Evolutionary conservation across 2,329 filamentous ascomycete species (phyloP), one percentile per base, ranked within the genome.

Genomic region (Dactylonectria macrodidyma): DNA sequence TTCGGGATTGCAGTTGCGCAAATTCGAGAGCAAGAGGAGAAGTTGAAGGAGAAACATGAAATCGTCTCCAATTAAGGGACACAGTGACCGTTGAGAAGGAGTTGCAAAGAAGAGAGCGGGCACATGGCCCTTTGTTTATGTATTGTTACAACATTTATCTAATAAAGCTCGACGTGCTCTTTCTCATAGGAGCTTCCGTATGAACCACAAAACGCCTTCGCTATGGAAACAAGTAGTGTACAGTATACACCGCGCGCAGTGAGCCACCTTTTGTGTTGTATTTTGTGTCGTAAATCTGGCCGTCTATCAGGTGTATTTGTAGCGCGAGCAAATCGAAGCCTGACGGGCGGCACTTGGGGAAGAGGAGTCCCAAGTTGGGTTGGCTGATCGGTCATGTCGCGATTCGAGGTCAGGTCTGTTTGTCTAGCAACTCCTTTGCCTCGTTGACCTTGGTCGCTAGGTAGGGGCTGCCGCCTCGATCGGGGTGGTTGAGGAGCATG

Each of bases 381-480:
- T 58, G 41, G 67, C 67, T 64, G 73, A 34, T 56, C 56, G 16
- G 48, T 68, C 44, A 22, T 66, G n/a, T 52, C 16, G 22, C 36
- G 26, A 7, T 14, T n/a, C 30, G 24, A 47, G 26, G 64, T 80
- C 68, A 79, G 26, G 68, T 57, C 22, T 73, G 75, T 60, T 97
- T 98, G 80, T 99, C 96, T 73, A 99, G 81, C 71, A 98, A 90
- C 81, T 98, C 95, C 83, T 99, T 99, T 46, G 96, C 96, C 82
- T 99, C 96, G 84, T 99, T 99, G 80, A 99, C 93, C 83, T 99
- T 99, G 61, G 95, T 98, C 14, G 96, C 96, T 51, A 99, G 85
- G 80, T 98, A 99, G 8, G 96, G 96, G 79, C 95, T 98, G 46
- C 96, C 96, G 73, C 96, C 96, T 79, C 96, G 93, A 87, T 99